Conservation (phyloP, 352 stramenopile genomes). For the Globisporangium splendens region DNA sequence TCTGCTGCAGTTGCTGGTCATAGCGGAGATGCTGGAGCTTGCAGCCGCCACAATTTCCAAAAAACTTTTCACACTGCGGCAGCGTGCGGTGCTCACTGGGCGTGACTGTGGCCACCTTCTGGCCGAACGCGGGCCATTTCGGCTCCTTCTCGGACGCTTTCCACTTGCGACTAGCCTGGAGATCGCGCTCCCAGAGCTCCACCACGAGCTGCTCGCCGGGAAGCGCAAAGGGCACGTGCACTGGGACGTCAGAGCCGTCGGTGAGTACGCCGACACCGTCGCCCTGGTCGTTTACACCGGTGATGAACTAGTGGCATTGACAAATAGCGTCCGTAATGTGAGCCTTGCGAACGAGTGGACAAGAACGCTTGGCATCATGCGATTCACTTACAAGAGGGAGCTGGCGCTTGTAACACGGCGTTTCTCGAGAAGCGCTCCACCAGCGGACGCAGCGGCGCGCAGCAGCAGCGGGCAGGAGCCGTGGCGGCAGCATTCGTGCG, state of each 20-base stretch:
- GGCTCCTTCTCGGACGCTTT: conserved; percentile 8
- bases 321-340: background rate
- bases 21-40: conserved; percentile 67
- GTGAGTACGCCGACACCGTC: conserved; percentile 35
- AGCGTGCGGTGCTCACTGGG: conserved; percentile 33
- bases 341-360: too few relatives aligned
- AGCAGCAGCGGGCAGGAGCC: too few relatives aligned
- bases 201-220: conserved; percentile 42
- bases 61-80: conserved; percentile 52
- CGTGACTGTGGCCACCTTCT: conserved; percentile 20
- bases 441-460: too few relatives aligned
- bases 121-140: conserved; percentile 35
- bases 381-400: too few relatives aligned
- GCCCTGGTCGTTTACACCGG: conserved; percentile 37
- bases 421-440: too few relatives aligned
- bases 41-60: conserved; percentile 66
- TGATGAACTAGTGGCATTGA: conserved; percentile 21
- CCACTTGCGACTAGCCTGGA: conserved; percentile 25
- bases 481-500: too few relatives aligned
- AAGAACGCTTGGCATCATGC: too few relatives aligned
- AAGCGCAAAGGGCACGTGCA: conserved; percentile 50
- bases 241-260: conserved; percentile 19
- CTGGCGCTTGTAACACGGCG: too few relatives aligned
- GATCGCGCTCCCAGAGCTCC: conserved; percentile 52
- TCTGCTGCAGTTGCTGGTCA: conserved; percentile 50